phyloP scores from a whole-genome alignment of 495 filamentous ascomycete species.

The Recurvomyces mirabilis region DNA sequence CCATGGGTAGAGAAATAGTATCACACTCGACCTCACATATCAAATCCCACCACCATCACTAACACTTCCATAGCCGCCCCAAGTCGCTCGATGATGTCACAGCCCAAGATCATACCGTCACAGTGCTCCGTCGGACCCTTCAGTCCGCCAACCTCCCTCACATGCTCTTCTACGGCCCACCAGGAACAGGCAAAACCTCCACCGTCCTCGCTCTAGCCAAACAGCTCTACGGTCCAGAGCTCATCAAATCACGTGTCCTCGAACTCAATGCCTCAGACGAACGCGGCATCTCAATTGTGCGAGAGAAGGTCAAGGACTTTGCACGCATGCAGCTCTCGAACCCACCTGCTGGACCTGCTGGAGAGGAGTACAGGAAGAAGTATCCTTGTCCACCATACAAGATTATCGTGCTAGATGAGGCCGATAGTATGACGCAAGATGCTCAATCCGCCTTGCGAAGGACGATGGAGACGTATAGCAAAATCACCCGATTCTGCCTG shows the following conservation, averaged over 20 bases:
- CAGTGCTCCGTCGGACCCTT: constrained; percentile 79
- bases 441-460: constrained; percentile 83
- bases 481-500: constrained; percentile 92
- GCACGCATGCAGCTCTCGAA: constrained; percentile 87
- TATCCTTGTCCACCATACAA: constrained; percentile 98
- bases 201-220: constrained; percentile 94
- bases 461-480: constrained; percentile 96
- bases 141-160: constrained; percentile 96
- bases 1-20: constrained; percentile 99
- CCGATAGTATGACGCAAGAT: constrained; percentile 97
- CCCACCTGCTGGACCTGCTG: constrained; percentile 44
- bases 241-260: constrained; percentile 86
- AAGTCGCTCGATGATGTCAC: constrained; percentile 90
- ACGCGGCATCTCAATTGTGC: constrained; percentile 90
- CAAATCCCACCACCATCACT: constrained; percentile 1
- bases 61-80: constrained; percentile 54
- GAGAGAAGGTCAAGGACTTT: constrained; percentile 98
- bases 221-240: constrained; percentile 90
- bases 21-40: constrained; percentile 18
- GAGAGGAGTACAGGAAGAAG: constrained; percentile 52
- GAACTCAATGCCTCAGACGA: constrained; percentile 99
- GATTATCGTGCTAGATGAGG: constrained; percentile 95
- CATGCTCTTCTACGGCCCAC: constrained; percentile 98
- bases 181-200: constrained; percentile 96
- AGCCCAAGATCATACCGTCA: constrained; percentile 94